Evolutionary conservation across 2,329 filamentous ascomycete species (phyloP).

Genomic region (Fragosphaeria purpurea): DNA sequence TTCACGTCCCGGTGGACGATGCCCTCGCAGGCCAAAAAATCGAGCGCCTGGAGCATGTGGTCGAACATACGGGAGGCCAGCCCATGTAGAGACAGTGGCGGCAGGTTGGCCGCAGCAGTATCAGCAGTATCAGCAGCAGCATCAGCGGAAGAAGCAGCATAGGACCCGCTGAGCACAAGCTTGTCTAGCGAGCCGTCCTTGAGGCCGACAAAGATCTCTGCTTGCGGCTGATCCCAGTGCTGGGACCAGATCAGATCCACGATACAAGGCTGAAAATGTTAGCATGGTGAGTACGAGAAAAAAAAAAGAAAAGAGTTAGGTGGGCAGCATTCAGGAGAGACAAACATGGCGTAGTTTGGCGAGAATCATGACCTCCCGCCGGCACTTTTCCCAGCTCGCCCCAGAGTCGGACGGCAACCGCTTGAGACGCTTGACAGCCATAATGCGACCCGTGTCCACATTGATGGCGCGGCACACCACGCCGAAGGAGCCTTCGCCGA

Average conservation of each 20-base stretch:
- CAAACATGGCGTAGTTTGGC: neutral
- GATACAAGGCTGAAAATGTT: neutral
- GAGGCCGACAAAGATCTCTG: neutral
- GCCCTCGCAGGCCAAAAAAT: neutral
- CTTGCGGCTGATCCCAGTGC: neutral
- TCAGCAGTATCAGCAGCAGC: no score
- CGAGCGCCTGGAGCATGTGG: conserved; percentile 2
- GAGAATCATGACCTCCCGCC: neutral
- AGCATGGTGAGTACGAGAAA: no score
- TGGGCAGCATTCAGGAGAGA: neutral
- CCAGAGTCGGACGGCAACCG: no score
- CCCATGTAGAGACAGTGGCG: neutral
- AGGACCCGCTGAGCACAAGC: neutral
- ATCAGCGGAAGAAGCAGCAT: neutral
- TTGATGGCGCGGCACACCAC: neutral
- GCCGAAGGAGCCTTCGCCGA: neutral
- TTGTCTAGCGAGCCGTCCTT: neutral
- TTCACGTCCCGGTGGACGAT: conserved; percentile 4
- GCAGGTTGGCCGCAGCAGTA: neutral
- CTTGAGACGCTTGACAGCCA: neutral
- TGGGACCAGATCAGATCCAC: neutral
- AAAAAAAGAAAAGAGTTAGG: no score
- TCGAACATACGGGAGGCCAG: neutral
- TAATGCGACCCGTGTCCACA: neutral
- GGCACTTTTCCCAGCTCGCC: no score